Base-by-base conservation (phyloP, 768 basidiomycete genomes). In the Boletus edulis region DNA sequence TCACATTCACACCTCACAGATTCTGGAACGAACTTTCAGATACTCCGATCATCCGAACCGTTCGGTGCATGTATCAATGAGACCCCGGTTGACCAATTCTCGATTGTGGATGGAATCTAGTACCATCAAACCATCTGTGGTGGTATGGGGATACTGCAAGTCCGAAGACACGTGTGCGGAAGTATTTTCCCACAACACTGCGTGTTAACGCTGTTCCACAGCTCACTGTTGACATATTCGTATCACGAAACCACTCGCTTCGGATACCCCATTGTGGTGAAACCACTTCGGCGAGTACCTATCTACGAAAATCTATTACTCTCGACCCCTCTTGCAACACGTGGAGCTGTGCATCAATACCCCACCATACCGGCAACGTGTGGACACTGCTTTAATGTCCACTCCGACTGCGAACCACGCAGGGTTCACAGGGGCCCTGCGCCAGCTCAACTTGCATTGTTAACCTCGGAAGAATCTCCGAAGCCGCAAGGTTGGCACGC, bases 401-500 rank as follows among this genome's bases (percentile, higher is more conserved):
- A 42, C 40, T 51, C 44, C 34, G 31, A 53, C 38, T 49, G 50
- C 52, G 54, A 46, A 44, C 49, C 49, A 47, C 45, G 46, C 56
- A 55, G 49, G 57, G 62, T 52, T 46, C 24, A 37, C 62, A 56
- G 64, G 64, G 64, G 64, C 31, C 66, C 39, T 34, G 13, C 29
- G 18, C 15, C 46, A 42, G 57, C 49, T 51, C 51, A 57, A 54
- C 49, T 58, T 48, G 49, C 50, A 57, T 61, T 65, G 50, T 58
- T 67, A 65, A 59, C 65, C 67, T 65, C 59, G 63, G 65, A 59
- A 57, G 61, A 60, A 49, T 12, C 14, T 43, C 39, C 15, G 41
- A 46, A 47, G 51, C 68, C 65, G 65, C 67, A 60, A 62, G 67
- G 65, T 57, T n/a, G 51, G 56, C 67, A 69, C 54, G 67, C 65